Conservation (phyloP, 345 rosid species). For the Hevea brasiliensis region DNA sequence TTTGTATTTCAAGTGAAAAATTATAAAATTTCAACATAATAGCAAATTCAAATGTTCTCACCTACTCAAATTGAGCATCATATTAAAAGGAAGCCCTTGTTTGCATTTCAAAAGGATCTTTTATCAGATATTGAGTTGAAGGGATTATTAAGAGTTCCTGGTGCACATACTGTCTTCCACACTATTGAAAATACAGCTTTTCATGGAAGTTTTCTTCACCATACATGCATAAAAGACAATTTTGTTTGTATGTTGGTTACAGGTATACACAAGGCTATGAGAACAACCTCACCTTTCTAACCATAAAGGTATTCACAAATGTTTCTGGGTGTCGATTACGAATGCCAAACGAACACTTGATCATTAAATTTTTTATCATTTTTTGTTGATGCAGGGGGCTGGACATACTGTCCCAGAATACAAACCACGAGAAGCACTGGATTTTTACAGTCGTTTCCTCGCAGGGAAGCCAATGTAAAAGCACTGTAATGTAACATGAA, state of each 20-base stretch:
- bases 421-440: conserved; percentile 74
- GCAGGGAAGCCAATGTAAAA: conserved; percentile 49
- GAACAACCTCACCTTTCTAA: conserved; percentile 77
- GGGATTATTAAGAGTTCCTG: no score
- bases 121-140: no score
- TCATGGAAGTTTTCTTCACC: no score
- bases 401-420: conserved; percentile 92
- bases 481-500: no score
- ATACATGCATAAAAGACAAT: not conserved
- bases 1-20: no score
- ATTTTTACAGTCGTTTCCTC: conserved; percentile 77
- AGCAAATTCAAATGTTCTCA: no score
- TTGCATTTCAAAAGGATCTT: no score
- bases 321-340: not conserved
- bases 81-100: no score
- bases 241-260: conserved; percentile 12
- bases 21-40: no score
- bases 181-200: no score
- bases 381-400: conserved; percentile 55
- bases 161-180: no score
- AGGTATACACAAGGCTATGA: conserved; percentile 73
- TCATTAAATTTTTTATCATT: not conserved
- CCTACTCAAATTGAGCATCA: no score
- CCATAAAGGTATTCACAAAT: conserved; percentile 53
- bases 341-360: not conserved